Conservation (phyloP, 2,329 filamentous ascomycete species). For the Monilinia fructicola region DNA sequence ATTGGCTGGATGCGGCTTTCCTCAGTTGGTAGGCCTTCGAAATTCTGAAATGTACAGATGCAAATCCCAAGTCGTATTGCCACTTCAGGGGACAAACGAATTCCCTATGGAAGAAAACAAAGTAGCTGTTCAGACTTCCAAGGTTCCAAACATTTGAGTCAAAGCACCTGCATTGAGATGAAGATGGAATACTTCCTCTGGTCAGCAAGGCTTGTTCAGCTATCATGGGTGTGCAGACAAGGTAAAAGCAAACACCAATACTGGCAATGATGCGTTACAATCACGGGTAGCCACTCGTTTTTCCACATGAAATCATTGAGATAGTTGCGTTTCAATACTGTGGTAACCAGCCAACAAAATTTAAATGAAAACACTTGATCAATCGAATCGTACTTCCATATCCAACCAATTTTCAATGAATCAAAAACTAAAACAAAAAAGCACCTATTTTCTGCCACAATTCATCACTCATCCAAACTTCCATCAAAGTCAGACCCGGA, state of each 20-base stretch:
- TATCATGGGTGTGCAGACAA: neutral
- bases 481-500: constrained; percentile 6
- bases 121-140: neutral
- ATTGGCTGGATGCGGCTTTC: neutral
- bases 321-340: neutral
- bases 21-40: neutral
- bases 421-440: neutral
- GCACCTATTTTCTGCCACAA: neutral
- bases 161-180: neutral
- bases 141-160: neutral
- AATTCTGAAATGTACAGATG: neutral
- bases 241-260: neutral
- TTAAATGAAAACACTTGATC: neutral
- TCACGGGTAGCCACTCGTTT: constrained; percentile 1
- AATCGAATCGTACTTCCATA: neutral
- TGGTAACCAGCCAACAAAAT: neutral
- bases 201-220: constrained; percentile 13
- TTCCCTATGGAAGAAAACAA: neutral
- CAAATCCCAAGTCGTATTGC: neutral
- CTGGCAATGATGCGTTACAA: neutral
- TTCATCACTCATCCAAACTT: neutral
- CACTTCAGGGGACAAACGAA: neutral
- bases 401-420: neutral
- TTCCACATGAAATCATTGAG: neutral
- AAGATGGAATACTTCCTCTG: neutral